A percentile compares a stretch with the other conserved stretches of the same genome.
phyloP scores from a whole-genome alignment of 192 early-diverging fungal species.

The Gonapodya sp. region DNA sequence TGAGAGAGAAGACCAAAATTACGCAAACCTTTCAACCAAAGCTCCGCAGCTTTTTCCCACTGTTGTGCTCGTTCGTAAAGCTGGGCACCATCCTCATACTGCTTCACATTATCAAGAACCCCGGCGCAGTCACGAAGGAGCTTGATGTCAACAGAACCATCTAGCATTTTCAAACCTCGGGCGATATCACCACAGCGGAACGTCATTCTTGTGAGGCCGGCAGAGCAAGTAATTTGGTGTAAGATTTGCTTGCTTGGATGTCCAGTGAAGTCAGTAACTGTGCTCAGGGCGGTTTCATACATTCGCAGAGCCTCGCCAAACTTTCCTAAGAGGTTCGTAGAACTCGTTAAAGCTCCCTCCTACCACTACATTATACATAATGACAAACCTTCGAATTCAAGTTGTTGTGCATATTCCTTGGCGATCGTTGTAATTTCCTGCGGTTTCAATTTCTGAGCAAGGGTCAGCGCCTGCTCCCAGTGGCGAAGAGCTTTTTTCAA shows the following conservation, averaged over 20 bases:
- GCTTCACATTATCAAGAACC: slow-evolving; percentile 39
- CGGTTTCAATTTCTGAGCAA: slow-evolving; percentile 31
- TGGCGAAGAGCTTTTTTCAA: slow-evolving; percentile 34
- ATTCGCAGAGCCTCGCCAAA: slow-evolving; percentile 35
- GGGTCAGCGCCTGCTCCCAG: slow-evolving; percentile 38
- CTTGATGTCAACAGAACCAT: slow-evolving; percentile 25
- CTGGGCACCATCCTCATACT: slow-evolving; percentile 31
- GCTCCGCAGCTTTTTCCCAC: slow-evolving; percentile 42
- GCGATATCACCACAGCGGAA: slow-evolving; percentile 38
- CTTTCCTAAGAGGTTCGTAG: slow-evolving; percentile 23
- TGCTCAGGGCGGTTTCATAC: slow-evolving; percentile 37
- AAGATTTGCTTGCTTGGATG: background rate
- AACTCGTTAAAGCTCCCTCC: too few species aligned
- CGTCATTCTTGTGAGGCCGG: slow-evolving; percentile 34
- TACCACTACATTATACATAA: too few species aligned
- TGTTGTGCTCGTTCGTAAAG: slow-evolving; percentile 31
- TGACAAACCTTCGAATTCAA: slow-evolving; percentile 29
- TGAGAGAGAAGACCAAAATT: background rate
- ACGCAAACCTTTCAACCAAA: slow-evolving; percentile 35
- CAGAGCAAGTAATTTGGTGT: slow-evolving; percentile 30
- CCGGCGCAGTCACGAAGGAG: slow-evolving; percentile 36
- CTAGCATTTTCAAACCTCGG: slow-evolving; percentile 40
- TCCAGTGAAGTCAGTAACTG: slow-evolving; percentile 17
- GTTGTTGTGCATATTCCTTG: slow-evolving; percentile 36
- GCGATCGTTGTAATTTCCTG: slow-evolving; percentile 35